A percentile compares a stretch with the other conserved stretches of the same genome.
Conservation (phyloP, 257 asterid species). For the Solanum medicagineum region DNA sequence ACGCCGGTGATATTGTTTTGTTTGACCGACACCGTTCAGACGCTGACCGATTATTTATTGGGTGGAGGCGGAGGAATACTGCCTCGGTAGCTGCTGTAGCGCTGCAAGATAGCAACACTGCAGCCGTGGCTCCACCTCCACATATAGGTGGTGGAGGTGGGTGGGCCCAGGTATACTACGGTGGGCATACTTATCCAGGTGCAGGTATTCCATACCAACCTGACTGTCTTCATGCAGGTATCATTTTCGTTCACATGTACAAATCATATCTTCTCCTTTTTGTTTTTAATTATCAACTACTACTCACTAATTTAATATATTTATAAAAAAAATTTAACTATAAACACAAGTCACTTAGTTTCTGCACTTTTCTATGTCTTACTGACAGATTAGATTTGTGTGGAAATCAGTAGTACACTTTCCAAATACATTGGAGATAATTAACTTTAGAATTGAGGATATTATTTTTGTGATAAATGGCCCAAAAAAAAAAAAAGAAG, state of each 20-base stretch:
- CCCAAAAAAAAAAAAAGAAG: no score
- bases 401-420: not conserved
- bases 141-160: constrained; percentile 1
- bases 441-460: not conserved
- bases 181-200: constrained; percentile 33
- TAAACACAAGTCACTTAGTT: not conserved
- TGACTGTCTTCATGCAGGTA: constrained; percentile 60
- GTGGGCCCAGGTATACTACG: constrained; percentile 24
- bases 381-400: not conserved
- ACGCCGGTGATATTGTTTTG: constrained; percentile 71
- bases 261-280: constrained; percentile 6
- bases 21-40: constrained; percentile 57
- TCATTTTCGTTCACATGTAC: not conserved
- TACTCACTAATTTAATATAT: not conserved
- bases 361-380: not conserved
- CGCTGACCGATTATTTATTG: constrained; percentile 51
- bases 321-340: not conserved
- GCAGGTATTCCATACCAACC: constrained; percentile 35
- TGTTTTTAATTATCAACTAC: not conserved
- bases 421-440: not conserved
- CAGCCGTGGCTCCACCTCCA: not conserved
- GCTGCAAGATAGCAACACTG: not conserved
- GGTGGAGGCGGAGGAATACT: constrained; percentile 53
- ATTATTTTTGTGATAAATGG: not conserved
- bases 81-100: not conserved